phyloP scores from a whole-genome alignment of 768 basidiomycete species.

The Leccinum uliginosum region DNA sequence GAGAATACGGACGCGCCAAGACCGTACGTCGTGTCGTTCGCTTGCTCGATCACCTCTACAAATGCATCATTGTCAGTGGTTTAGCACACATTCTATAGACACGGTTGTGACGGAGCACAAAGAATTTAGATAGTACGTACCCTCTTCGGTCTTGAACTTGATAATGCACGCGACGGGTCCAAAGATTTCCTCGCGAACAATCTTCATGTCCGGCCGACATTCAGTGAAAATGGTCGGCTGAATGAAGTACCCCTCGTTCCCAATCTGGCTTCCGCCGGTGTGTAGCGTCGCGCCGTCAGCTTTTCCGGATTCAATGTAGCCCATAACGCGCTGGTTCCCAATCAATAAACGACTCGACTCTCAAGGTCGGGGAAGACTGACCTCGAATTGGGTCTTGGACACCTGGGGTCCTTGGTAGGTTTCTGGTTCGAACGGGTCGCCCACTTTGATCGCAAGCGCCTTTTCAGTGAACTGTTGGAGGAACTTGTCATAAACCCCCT shows the following conservation, averaged over 20 bases:
- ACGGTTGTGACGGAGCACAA: background rate
- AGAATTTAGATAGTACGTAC: background rate
- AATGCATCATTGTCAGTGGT: background rate
- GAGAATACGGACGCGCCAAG: slow-evolving; percentile 10
- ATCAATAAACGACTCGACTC: background rate
- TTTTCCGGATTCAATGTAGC: slow-evolving; percentile 10
- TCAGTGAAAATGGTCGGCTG: slow-evolving; percentile 11
- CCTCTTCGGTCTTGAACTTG: slow-evolving; percentile 7
- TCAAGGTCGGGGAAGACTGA: background rate
- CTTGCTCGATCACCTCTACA: slow-evolving; percentile 8
- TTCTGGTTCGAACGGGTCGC: slow-evolving; percentile 2
- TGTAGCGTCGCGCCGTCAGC: slow-evolving; percentile 2
- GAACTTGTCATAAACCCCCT: slow-evolving; percentile 5
- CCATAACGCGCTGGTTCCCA: slow-evolving; percentile 7
- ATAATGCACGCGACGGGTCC: slow-evolving; percentile 10
- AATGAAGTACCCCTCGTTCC: slow-evolving; percentile 9
- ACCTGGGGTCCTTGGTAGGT: slow-evolving; percentile 12
- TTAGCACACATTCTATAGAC: background rate
- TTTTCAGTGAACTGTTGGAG: slow-evolving; percentile 1
- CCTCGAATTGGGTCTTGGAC: slow-evolving; percentile 9
- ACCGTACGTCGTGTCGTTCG: slow-evolving; percentile 9
- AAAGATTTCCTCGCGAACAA: slow-evolving; percentile 11
- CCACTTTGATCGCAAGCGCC: slow-evolving; percentile 10
- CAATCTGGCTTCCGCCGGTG: background rate
- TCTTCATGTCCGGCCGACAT: slow-evolving; percentile 8